phyloP scores from a whole-genome alignment of 2,329 filamentous ascomycete species.

The Coleophoma crateriformis region DNA sequence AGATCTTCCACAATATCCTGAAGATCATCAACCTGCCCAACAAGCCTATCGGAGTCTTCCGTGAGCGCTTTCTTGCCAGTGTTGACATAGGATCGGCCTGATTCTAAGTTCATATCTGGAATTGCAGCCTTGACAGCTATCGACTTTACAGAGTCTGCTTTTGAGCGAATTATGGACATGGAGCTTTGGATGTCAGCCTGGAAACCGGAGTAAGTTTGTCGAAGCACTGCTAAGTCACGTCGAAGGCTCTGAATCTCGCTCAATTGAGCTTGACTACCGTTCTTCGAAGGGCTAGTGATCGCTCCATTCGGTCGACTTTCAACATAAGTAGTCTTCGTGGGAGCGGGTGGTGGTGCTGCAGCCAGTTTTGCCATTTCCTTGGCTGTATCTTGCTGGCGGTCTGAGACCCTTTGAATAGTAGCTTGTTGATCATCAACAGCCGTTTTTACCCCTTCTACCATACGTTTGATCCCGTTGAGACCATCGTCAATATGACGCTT shows the following conservation, averaged over 20 bases:
- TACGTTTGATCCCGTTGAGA: slow-evolving; percentile 68
- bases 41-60: slow-evolving; percentile 82
- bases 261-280: slow-evolving; percentile 51
- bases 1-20: slow-evolving; percentile 95
- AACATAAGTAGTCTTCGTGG: slow-evolving; percentile 21
- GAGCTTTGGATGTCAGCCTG: slow-evolving; percentile 82
- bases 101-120: slow-evolving; percentile 68
- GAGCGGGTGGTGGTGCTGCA: slow-evolving; percentile 13
- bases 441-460: slow-evolving; percentile 82
- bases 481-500: slow-evolving; percentile 95
- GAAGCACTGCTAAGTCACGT: slow-evolving; percentile 82
- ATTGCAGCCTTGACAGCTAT: slow-evolving; percentile 65
- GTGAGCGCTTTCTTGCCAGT: slow-evolving; percentile 82
- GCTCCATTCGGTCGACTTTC: slow-evolving; percentile 14
- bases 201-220: slow-evolving; percentile 90
- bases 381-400: slow-evolving; percentile 82
- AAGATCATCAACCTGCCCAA: slow-evolving; percentile 91
- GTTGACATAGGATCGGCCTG: slow-evolving; percentile 81
- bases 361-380: slow-evolving; percentile 68
- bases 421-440: slow-evolving; percentile 78
- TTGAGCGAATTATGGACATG: slow-evolving; percentile 77
- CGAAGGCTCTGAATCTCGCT: slow-evolving; percentile 76
- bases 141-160: slow-evolving; percentile 75
- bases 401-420: slow-evolving; percentile 79
- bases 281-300: slow-evolving; percentile 22